phyloP scores from a whole-genome alignment of 2,329 filamentous ascomycete genomes.

The Aspergillus persii region DNA sequence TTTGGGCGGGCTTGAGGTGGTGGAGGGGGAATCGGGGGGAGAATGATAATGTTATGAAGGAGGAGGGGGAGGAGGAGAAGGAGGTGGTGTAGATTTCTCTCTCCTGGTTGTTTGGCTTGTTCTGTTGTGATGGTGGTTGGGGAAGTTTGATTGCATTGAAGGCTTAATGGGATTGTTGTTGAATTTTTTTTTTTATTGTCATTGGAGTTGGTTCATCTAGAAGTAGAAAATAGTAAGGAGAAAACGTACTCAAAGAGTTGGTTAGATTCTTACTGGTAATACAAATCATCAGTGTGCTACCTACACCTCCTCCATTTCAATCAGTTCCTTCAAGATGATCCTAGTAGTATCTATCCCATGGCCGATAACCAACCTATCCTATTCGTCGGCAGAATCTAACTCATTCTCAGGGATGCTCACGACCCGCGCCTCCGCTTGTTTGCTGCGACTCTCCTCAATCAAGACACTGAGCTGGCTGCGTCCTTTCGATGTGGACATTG shows the following conservation, averaged over 20 bases:
- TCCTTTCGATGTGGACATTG: slow-evolving; percentile 11
- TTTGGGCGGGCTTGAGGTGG: slow-evolving; percentile 37
- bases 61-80: slow-evolving; percentile 24
- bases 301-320: not conserved
- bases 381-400: not conserved
- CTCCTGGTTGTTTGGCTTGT: not conserved
- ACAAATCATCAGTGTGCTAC: not conserved
- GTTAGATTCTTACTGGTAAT: not conserved
- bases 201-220: not conserved
- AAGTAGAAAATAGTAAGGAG: not conserved
- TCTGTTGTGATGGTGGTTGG: too few species aligned
- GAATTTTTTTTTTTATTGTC: not conserved
- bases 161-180: not conserved
- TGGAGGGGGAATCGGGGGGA: slow-evolving; percentile 23
- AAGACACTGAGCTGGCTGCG: slow-evolving; percentile 20
- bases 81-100: too few species aligned
- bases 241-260: not conserved
- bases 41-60: slow-evolving; percentile 8
- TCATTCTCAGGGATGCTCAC: not conserved
- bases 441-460: slow-evolving; percentile 15
- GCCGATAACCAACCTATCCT: not conserved
- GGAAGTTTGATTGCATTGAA: not conserved
- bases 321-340: not conserved
- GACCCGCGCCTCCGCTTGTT: not conserved
- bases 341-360: not conserved